These are phyloP conservation scores for Kodamaea plutei DNA, from an alignment of 1,139 yeast genomes.

Conservation along the genomic window DNA sequence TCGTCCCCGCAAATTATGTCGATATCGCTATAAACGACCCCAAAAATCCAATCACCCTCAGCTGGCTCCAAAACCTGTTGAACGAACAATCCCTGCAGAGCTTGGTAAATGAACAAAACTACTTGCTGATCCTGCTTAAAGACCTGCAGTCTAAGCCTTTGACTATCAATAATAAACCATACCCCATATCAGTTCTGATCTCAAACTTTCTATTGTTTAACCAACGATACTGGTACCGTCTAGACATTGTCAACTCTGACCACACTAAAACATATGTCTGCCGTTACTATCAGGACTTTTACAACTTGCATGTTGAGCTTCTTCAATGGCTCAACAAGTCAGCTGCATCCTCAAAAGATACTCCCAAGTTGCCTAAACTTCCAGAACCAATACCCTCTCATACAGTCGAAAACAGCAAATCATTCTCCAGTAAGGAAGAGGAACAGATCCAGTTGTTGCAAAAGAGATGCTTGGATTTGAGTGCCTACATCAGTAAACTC, in stretches of 20 bases:
- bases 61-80: conserved; percentile 27
- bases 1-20: conserved; percentile 43
- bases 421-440: conserved; percentile 6
- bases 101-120: conserved; percentile 14
- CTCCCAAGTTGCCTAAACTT: conserved; percentile 32
- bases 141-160: conserved; percentile 18
- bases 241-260: conserved; percentile 34
- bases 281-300: conserved; percentile 43
- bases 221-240: conserved; percentile 41
- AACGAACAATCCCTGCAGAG: conserved; percentile 5
- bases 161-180: conserved; percentile 30
- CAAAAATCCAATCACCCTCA: conserved; percentile 32
- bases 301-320: conserved; percentile 33
- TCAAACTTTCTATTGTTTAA: conserved; percentile 32
- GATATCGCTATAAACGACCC: conserved; percentile 44
- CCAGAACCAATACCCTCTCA: conserved; percentile 40
- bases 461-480: conserved; percentile 33
- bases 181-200: conserved; percentile 30
- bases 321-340: conserved; percentile 17
- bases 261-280: conserved; percentile 28
- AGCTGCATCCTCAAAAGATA: conserved; percentile 12
- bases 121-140: conserved; percentile 20
- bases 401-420: conserved; percentile 12
- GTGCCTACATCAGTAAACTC: conserved; percentile 29
- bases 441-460: conserved; percentile 17